These are phyloP conservation scores for Colletotrichum orbiculare DNA, from an alignment of 2,329 filamentous ascomycete species.

Conservation along the genomic window DNA sequence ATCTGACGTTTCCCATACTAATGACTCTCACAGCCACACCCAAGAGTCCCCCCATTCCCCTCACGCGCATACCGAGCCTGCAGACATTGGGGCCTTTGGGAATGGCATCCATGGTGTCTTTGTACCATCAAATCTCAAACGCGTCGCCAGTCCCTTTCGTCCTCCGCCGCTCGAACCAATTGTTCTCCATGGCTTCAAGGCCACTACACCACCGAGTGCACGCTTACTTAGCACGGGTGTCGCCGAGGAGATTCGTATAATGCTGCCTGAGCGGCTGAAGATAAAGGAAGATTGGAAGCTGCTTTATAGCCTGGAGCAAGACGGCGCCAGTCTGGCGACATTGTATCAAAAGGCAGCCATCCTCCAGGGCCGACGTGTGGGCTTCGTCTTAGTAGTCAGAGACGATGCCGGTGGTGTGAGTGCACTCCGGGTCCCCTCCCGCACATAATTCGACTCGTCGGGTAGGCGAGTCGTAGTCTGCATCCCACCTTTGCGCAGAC, in stretches of 20 bases:
- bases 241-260: constrained; percentile 91
- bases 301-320: constrained; percentile 89
- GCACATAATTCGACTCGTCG: not conserved
- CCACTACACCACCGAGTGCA: constrained; percentile 67
- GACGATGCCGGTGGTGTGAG: constrained; percentile 80
- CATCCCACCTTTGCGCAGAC: not conserved
- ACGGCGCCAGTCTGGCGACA: constrained; percentile 88
- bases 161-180: constrained; percentile 90
- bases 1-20: constrained; percentile 50
- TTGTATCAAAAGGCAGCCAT: constrained; percentile 83
- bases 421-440: constrained; percentile 39
- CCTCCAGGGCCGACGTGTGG: constrained; percentile 76
- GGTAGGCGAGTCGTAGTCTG: too few species aligned
- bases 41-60: constrained; percentile 39
- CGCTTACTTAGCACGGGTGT: constrained; percentile 77
- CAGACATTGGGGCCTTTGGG: constrained; percentile 40
- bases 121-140: constrained; percentile 62
- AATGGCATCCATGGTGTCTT: constrained; percentile 70
- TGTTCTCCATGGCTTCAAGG: constrained; percentile 73
- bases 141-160: constrained; percentile 82
- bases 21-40: constrained; percentile 41
- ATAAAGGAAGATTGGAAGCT: constrained; percentile 89
- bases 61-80: constrained; percentile 40
- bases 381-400: constrained; percentile 88
- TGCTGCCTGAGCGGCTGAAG: constrained; percentile 87